phyloP scores from a whole-genome alignment of 768 basidiomycete species.

The Trametes cingulata region DNA sequence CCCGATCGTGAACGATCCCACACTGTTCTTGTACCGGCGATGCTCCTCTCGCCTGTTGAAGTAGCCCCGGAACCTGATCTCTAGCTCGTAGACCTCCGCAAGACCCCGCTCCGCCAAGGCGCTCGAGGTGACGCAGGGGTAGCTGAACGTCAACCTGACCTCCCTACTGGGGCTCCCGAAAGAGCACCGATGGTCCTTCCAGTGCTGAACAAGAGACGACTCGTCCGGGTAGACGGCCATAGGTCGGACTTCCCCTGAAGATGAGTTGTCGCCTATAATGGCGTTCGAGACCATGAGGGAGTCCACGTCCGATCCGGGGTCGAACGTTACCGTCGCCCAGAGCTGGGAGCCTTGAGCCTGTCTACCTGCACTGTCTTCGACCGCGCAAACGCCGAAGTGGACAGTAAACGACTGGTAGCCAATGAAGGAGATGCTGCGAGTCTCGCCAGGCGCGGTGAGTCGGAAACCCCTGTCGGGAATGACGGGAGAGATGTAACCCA shows the following conservation, averaged over 20 bases:
- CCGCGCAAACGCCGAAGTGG: slow-evolving; percentile 9
- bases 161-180: not conserved
- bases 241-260: not conserved
- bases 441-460: slow-evolving; percentile 1
- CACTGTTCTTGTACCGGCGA: not conserved
- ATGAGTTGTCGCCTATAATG: not conserved
- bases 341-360: slow-evolving; percentile 1
- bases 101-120: not conserved
- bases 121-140: not conserved
- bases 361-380: not conserved
- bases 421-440: slow-evolving; percentile 7
- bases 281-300: not conserved
- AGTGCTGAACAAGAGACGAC: slow-evolving; percentile 14
- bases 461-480: slow-evolving; percentile 6
- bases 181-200: slow-evolving; percentile 1
- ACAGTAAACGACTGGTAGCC: slow-evolving; percentile 15
- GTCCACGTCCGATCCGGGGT: not conserved
- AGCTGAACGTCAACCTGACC: slow-evolving; percentile 12
- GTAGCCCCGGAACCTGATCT: slow-evolving; percentile 7
- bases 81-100: slow-evolving; percentile 19
- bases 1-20: not conserved
- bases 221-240: slow-evolving; percentile 7
- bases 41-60: not conserved
- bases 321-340: slow-evolving; percentile 17
- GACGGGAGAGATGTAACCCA: slow-evolving; percentile 7